phyloP scores from a whole-genome alignment of 768 basidiomycete species.

The Polyporus arcularius region DNA sequence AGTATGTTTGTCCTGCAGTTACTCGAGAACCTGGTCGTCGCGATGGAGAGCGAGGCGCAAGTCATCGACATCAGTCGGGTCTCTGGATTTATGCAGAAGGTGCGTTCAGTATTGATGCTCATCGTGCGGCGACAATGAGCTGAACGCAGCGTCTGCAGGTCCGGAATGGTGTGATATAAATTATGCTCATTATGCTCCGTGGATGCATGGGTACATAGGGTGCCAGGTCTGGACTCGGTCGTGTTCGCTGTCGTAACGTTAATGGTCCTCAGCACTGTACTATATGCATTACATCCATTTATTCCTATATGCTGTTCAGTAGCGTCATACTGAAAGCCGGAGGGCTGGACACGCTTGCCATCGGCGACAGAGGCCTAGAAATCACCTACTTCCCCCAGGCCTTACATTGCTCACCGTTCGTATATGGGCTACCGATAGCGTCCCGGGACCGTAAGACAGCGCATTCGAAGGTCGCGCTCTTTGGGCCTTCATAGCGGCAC shows the following conservation, averaged over 20 bases:
- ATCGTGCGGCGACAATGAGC: background rate
- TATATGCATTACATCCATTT: constrained; percentile 12
- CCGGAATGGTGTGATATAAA: constrained; percentile 59
- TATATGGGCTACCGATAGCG: too few relatives aligned
- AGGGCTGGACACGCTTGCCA: too few relatives aligned
- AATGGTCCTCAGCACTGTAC: constrained; percentile 20
- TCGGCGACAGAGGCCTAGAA: too few relatives aligned
- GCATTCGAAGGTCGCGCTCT: too few relatives aligned
- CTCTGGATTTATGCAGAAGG: constrained; percentile 91
- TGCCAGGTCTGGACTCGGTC: background rate
- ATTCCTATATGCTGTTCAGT: background rate
- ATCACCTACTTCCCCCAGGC: too few relatives aligned
- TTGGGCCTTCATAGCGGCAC: too few relatives aligned
- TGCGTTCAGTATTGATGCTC: constrained; percentile 28
- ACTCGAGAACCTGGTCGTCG: constrained; percentile 81
- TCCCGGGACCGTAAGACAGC: too few relatives aligned
- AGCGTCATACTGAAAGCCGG: too few relatives aligned
- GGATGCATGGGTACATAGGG: background rate
- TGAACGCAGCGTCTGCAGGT: constrained; percentile 38
- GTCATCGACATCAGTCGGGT: constrained; percentile 83
- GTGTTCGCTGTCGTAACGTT: constrained; percentile 4
- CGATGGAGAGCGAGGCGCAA: constrained; percentile 85
- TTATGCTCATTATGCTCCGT: background rate
- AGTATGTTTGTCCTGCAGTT: constrained; percentile 46
- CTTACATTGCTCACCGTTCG: too few relatives aligned